Evolutionary conservation across 2,329 filamentous ascomycete species (phyloP).

Genomic region (Exophiala aquamarina): DNA sequence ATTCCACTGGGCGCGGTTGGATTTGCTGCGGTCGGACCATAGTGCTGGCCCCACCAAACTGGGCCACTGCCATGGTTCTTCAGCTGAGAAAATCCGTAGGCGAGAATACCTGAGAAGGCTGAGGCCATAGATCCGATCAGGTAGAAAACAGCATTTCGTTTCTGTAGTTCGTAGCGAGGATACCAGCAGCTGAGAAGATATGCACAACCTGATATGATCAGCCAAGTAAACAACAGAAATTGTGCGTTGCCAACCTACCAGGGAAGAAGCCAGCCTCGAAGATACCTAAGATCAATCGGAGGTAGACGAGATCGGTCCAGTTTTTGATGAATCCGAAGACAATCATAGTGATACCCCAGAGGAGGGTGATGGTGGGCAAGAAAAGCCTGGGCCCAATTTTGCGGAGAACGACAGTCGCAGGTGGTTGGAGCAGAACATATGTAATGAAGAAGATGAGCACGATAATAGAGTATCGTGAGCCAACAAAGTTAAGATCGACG

Average conservation of each 20-base stretch:
- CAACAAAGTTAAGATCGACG: slow-evolving; percentile 23
- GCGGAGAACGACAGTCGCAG: slow-evolving; percentile 67
- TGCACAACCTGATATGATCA: slow-evolving; percentile 59
- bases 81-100: slow-evolving; percentile 43
- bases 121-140: slow-evolving; percentile 49
- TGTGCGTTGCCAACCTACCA: slow-evolving; percentile 41
- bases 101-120: slow-evolving; percentile 34
- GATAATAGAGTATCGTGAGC: slow-evolving; percentile 54
- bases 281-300: slow-evolving; percentile 57
- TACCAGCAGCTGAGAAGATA: slow-evolving; percentile 76
- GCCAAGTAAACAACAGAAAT: too few relatives aligned
- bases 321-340: slow-evolving; percentile 33
- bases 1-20: slow-evolving; percentile 17
- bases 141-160: slow-evolving; percentile 49
- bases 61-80: slow-evolving; percentile 27
- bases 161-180: slow-evolving; percentile 41
- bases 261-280: slow-evolving; percentile 70
- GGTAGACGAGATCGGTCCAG: slow-evolving; percentile 21
- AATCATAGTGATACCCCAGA: slow-evolving; percentile 46
- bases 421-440: slow-evolving; percentile 71
- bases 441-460: slow-evolving; percentile 73
- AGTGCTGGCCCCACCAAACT: slow-evolving; percentile 26
- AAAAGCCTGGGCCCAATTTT: slow-evolving; percentile 55
- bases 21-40: slow-evolving; percentile 23
- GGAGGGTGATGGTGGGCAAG: slow-evolving; percentile 39